Percentiles rank a stretch among this genome's conserved stretches.
These are phyloP conservation scores for Clitopilus hobsonii DNA, from an alignment of 768 basidiomycete genomes.

Conservation along the genomic window DNA sequence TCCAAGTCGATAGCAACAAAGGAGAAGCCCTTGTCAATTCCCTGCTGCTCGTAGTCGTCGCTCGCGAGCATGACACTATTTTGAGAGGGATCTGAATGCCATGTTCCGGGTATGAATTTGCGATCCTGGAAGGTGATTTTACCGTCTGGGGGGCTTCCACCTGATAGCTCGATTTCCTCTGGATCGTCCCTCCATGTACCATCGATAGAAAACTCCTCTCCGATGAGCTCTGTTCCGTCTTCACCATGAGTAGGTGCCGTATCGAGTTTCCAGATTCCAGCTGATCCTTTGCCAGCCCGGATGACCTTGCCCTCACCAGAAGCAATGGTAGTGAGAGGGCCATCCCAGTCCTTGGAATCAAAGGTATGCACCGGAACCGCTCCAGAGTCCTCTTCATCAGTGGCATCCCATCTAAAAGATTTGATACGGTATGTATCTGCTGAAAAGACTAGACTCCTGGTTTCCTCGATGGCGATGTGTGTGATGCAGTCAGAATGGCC, in stretches of 20 bases:
- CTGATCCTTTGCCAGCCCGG: slow-evolving; percentile 27
- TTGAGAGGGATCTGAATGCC: slow-evolving; percentile 20
- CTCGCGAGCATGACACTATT: slow-evolving; percentile 18
- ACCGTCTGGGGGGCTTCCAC: slow-evolving; percentile 15
- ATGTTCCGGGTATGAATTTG: slow-evolving; percentile 9
- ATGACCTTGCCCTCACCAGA: slow-evolving; percentile 20
- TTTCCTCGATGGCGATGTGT: slow-evolving; percentile 2
- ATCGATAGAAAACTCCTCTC: slow-evolving; percentile 9
- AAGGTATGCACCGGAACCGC: background rate
- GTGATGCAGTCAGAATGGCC: slow-evolving; percentile 7
- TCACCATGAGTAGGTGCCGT: slow-evolving; percentile 23
- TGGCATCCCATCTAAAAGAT: slow-evolving; percentile 10
- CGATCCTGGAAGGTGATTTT: slow-evolving; percentile 6
- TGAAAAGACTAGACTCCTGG: slow-evolving; percentile 9
- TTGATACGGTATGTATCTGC: slow-evolving; percentile 9
- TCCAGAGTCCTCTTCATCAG: background rate
- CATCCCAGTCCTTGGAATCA: background rate
- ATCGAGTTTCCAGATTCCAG: slow-evolving; percentile 32
- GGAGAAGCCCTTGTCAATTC: slow-evolving; percentile 11
- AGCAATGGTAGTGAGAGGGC: slow-evolving; percentile 10
- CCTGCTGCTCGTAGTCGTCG: background rate
- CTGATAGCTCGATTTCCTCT: slow-evolving; percentile 24
- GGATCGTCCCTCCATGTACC: slow-evolving; percentile 16
- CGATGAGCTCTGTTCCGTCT: slow-evolving; percentile 16
- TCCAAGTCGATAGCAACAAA: slow-evolving; percentile 26